Percentiles rank a stretch among this genome's conserved stretches.
Evolutionary conservation across 192 early-diverging fungal genomes (phyloP).

Genomic region (Backusella australiensis): DNA sequence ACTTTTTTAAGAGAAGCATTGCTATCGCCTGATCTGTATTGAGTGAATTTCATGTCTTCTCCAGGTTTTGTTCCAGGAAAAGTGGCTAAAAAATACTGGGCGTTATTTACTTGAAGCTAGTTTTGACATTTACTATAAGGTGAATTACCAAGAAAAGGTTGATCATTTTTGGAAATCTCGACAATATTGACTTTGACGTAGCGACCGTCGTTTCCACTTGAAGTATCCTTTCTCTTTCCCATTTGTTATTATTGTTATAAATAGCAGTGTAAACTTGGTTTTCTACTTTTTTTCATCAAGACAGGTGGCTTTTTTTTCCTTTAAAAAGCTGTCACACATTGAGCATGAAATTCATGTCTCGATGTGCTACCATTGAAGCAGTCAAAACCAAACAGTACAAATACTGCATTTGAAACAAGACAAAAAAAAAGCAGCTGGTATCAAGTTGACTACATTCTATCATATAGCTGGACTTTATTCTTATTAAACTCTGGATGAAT

Average conservation of each 20-base stretch:
- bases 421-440: too few species aligned
- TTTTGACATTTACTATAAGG: neutral
- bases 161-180: neutral
- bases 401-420: too few species aligned
- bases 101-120: neutral
- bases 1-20: conserved; percentile 34
- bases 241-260: neutral
- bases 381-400: too few species aligned
- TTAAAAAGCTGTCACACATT: neutral
- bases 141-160: conserved; percentile 8
- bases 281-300: neutral
- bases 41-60: conserved; percentile 38
- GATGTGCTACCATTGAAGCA: too few species aligned
- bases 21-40: conserved; percentile 32
- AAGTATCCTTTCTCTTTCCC: conserved; percentile 9
- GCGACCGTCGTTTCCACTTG: neutral
- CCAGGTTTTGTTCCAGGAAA: conserved; percentile 50
- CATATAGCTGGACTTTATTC: too few species aligned
- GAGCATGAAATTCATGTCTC: neutral
- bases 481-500: too few species aligned
- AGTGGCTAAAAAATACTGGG: conserved; percentile 29
- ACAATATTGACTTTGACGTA: conserved; percentile 7
- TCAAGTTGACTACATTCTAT: too few species aligned
- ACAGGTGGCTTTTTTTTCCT: conserved; percentile 7
- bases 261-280: neutral